Conservation (phyloP, 306 rosid genomes). For the Erythrophleum fordii region DNA sequence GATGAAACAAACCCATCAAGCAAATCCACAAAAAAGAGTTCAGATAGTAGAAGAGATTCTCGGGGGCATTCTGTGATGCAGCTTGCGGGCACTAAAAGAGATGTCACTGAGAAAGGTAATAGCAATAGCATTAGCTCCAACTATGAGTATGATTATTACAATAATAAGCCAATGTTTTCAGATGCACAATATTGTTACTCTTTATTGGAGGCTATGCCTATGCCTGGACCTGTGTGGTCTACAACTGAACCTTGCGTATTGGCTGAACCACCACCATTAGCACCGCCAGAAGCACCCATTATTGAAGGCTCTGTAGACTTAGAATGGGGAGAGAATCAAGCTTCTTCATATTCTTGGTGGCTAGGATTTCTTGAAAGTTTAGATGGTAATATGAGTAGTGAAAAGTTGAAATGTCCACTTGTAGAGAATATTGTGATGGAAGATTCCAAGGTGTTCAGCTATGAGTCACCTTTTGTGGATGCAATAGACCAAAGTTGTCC, state of each 20-base stretch:
- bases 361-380: slow-evolving; percentile 2
- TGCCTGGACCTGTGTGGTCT: slow-evolving; percentile 15
- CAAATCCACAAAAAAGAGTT: slow-evolving; percentile 29
- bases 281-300: background rate
- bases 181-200: slow-evolving; percentile 48
- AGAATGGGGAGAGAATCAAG: slow-evolving; percentile 21
- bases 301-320: background rate
- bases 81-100: slow-evolving; percentile 44
- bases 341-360: slow-evolving; percentile 24
- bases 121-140: slow-evolving; percentile 12
- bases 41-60: slow-evolving; percentile 34
- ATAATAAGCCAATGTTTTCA: slow-evolving; percentile 24
- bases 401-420: slow-evolving; percentile 2
- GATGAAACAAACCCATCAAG: background rate
- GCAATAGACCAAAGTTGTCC: background rate
- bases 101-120: background rate
- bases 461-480: background rate
- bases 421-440: background rate
- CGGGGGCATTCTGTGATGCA: slow-evolving; percentile 7
- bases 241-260: background rate
- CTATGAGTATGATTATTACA: slow-evolving; percentile 2
- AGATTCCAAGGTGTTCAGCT: background rate
- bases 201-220: slow-evolving; percentile 57
- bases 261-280: background rate
- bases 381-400: background rate